These are phyloP conservation scores for Leccinum brunneo-olivaceum DNA, from an alignment of 1,284 basidiomycete species.

Conservation along the genomic window DNA sequence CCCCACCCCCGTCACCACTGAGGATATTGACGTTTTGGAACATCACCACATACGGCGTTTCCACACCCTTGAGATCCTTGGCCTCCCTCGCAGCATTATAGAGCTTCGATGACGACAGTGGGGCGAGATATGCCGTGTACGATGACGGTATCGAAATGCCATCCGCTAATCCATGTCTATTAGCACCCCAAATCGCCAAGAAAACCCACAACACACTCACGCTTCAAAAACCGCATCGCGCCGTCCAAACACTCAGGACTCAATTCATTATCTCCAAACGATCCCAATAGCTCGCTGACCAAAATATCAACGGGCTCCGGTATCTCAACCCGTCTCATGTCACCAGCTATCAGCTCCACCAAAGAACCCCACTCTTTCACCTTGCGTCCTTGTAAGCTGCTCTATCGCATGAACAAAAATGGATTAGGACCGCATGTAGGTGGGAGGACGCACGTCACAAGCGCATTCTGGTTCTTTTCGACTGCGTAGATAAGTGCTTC, in stretches of 20 bases:
- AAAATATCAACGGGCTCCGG: slow-evolving; percentile 89
- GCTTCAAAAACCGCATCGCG: slow-evolving; percentile 85
- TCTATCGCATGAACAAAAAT: slow-evolving; percentile 18
- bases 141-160: slow-evolving; percentile 96
- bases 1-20: slow-evolving; percentile 61
- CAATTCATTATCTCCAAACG: slow-evolving; percentile 98
- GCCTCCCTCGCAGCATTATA: slow-evolving; percentile 70
- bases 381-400: slow-evolving; percentile 76
- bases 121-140: slow-evolving; percentile 92
- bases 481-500: slow-evolving; percentile 78
- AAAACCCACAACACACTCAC: slow-evolving; percentile 39
- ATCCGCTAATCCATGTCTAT: slow-evolving; percentile 48
- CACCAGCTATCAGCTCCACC: slow-evolving; percentile 83
- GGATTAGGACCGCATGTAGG: slow-evolving; percentile 5
- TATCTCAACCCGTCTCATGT: slow-evolving; percentile 83
- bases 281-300: slow-evolving; percentile 92
- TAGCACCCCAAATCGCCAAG: slow-evolving; percentile 2
- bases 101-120: slow-evolving; percentile 88
- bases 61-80: slow-evolving; percentile 62
- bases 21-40: slow-evolving; percentile 88
- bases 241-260: slow-evolving; percentile 97
- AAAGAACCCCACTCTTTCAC: slow-evolving; percentile 77
- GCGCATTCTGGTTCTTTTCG: slow-evolving; percentile 95
- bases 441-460: slow-evolving; percentile 71
- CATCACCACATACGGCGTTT: slow-evolving; percentile 99